Base-by-base conservation (phyloP, 345 rosid genomes). In the Aethionema arabicum region DNA sequence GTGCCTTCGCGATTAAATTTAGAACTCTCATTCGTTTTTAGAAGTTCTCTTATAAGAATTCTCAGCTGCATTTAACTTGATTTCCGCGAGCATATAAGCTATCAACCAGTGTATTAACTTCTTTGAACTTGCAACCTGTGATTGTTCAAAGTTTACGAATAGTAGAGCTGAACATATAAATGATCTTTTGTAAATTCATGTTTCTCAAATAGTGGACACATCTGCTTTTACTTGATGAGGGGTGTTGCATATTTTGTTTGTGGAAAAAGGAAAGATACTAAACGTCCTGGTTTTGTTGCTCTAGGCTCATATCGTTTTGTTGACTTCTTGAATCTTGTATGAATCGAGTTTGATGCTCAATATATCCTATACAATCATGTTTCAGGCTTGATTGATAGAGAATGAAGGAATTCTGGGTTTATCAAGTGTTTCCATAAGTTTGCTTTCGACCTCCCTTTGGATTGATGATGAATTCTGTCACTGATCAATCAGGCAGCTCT, bases 401-500 rank as follows among this genome's bases (percentile, higher is more conserved):
- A 70, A 49, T 70, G 68, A 56, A 70, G 74, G 59, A 70, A 5
- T 66, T 56, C 31, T 65, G 61, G 62, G 37, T 55, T 64, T 43
- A 11, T 57, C 59, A 58, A 44, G 73, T 59, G 68, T 68, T 68
- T 66, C 49, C 73, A 60, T 69, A 61, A 69, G 44, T 51, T 67
- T 66, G 39, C 31, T 67, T 59, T 40, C 37, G 8, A 49, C 51
- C 8, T 50, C 44, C 65, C 44, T 36, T 11, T 57, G 56, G 64
- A 54, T 48, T 69, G 68, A 70, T 51, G 60, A 64, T 64, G 74
- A 63, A 70, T 63, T 64, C 69, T 70, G 35, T 63, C 59, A 57
- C 35, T 70, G 55, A 56, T 63, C 69, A 62, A 70, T 55, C 74
- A 62, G 68, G 68, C 69, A 63, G 74, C 65, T 63, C 69, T 70